Conservation (phyloP, 768 basidiomycete genomes). For the Auriscalpium orientale region DNA sequence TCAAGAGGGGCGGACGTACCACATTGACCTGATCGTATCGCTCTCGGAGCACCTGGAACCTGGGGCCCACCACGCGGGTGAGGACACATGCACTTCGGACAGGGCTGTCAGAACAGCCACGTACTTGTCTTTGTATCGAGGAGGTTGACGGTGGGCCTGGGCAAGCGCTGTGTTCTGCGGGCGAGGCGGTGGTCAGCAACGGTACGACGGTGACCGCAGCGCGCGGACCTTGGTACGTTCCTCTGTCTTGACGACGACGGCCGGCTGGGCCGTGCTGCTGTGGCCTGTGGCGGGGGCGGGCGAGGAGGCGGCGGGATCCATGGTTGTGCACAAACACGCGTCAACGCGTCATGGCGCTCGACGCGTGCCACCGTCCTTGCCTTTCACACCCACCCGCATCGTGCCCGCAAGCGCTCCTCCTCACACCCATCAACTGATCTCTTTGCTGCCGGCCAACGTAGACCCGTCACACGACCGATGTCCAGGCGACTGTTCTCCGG, state of each 20-base stretch:
- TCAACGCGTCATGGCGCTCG: too few species aligned
- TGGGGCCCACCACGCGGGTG: not conserved
- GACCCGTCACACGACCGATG: not conserved
- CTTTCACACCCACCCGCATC: too few species aligned
- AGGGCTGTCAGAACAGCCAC: not conserved
- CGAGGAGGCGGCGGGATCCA: not conserved
- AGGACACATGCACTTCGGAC: too few species aligned
- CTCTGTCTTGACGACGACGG: slow-evolving; percentile 14
- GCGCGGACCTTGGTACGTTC: slow-evolving; percentile 7
- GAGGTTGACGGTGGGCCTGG: not conserved
- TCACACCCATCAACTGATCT: not conserved
- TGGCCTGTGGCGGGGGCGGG: not conserved
- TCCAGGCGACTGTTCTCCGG: not conserved
- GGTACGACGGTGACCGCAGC: not conserved
- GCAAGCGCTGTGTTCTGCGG: not conserved
- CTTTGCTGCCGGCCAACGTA: not conserved
- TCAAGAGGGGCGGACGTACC: not conserved
- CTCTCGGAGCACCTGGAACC: slow-evolving; percentile 14
- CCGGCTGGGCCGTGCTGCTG: not conserved
- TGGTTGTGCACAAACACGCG: not conserved
- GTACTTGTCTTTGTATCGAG: slow-evolving; percentile 17
- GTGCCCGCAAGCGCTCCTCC: too few species aligned
- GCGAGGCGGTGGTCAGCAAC: not conserved
- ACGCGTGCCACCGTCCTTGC: too few species aligned
- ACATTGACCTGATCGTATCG: slow-evolving; percentile 10